These are phyloP conservation scores for Phycomyces blakesleeanus DNA, from an alignment of 192 early-diverging fungal genomes.

Conservation along the genomic window DNA sequence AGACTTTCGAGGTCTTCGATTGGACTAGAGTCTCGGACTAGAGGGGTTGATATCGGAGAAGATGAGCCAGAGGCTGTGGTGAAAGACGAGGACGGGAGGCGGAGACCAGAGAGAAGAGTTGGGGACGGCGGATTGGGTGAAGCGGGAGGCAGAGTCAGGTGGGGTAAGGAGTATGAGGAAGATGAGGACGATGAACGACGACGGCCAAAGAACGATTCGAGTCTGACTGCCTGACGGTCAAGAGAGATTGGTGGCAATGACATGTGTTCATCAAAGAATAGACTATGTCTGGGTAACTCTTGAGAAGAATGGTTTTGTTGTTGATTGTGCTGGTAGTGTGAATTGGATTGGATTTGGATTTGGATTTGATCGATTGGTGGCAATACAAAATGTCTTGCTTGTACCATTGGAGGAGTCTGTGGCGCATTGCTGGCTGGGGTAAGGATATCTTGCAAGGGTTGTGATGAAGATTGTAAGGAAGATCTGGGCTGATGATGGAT, in stretches of 20 bases:
- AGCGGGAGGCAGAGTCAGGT: conserved; percentile 4
- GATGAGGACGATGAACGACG: neutral
- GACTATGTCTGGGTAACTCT: too few species aligned
- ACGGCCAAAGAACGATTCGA: conserved; percentile 14
- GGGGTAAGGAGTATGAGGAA: neutral
- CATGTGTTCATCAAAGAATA: neutral
- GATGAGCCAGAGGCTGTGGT: neutral
- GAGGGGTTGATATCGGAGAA: neutral
- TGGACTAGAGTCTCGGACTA: neutral
- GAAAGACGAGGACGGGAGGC: neutral
- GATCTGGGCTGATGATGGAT: neutral
- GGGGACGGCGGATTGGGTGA: neutral
- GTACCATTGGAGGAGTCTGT: too few species aligned
- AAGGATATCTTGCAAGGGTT: too few species aligned
- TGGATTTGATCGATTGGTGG: too few species aligned
- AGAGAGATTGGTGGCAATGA: neutral
- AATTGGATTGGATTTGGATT: too few species aligned
- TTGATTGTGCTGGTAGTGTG: too few species aligned
- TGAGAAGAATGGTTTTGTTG: too few species aligned
- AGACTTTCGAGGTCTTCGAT: conserved; percentile 9
- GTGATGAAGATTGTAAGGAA: too few species aligned
- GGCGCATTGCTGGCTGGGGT: too few species aligned
- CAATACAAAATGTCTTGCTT: too few species aligned
- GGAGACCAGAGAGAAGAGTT: neutral
- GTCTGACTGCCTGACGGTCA: neutral